Evolutionary conservation across 176 grass and related monocot genomes (phyloP).

Genomic region (Guadua angustifolia): DNA sequence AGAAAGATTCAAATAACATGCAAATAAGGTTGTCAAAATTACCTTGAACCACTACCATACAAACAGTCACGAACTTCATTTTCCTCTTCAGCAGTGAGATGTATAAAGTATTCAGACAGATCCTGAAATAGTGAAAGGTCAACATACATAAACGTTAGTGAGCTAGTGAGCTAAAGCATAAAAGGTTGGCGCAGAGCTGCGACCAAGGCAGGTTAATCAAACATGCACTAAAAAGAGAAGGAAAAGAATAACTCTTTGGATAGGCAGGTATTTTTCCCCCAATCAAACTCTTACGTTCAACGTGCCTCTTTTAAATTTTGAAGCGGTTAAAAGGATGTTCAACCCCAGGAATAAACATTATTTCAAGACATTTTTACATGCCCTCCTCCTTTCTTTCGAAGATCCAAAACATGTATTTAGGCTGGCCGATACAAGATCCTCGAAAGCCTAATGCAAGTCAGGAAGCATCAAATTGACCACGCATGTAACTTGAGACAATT

Average conservation of each 20-base stretch:
- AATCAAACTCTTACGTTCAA: not conserved
- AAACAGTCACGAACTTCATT: slow-evolving; percentile 47
- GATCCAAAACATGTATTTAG: not conserved
- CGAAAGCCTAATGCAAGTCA: not conserved
- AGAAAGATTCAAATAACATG: slow-evolving; percentile 19
- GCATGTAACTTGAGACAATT: not conserved
- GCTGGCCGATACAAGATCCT: not conserved
- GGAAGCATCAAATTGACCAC: not conserved
- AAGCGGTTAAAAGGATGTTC: not conserved
- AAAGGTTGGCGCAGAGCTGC: not conserved
- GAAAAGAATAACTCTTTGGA: not conserved
- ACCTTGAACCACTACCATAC: slow-evolving; percentile 54
- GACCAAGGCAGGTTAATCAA: slow-evolving; percentile 12
- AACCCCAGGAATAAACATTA: not conserved
- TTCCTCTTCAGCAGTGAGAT: slow-evolving; percentile 70
- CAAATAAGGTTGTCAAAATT: slow-evolving; percentile 22
- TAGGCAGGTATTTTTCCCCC: not conserved
- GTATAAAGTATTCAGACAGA: slow-evolving; percentile 57
- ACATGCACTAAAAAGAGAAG: slow-evolving; percentile 26
- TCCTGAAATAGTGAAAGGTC: slow-evolving; percentile 57
- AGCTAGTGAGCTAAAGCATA: slow-evolving; percentile 37
- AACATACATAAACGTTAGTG: slow-evolving; percentile 18
- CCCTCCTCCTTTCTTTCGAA: not conserved
- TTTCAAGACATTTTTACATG: not conserved
- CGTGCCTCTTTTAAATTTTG: not conserved